These are phyloP conservation scores for Carpinus fangiana DNA, from an alignment of 306 rosid species.

Conservation along the genomic window DNA sequence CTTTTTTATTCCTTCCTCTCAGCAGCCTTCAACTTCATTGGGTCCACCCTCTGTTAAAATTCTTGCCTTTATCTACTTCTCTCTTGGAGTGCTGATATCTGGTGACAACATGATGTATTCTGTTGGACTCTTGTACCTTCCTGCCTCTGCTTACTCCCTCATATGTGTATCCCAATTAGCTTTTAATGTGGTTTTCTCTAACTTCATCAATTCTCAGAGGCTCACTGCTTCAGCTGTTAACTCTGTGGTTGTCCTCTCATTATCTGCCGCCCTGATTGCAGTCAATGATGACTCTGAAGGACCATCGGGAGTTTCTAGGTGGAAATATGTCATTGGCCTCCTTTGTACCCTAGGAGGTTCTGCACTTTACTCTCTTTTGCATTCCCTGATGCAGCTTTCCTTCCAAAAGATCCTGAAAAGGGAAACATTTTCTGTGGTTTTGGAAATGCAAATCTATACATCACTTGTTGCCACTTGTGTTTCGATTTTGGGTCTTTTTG, in stretches of 20 bases:
- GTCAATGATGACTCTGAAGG: constrained; percentile 59
- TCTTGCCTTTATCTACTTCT: constrained; percentile 46
- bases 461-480: constrained; percentile 70
- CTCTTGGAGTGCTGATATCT: constrained; percentile 63
- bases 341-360: constrained; percentile 84
- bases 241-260: constrained; percentile 65
- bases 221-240: constrained; percentile 67
- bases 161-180: no score
- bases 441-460: constrained; percentile 90
- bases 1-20: constrained; percentile 41
- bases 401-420: constrained; percentile 31
- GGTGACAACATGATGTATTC: constrained; percentile 87
- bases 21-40: constrained; percentile 39
- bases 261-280: constrained; percentile 76
- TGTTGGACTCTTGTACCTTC: constrained; percentile 78
- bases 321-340: constrained; percentile 57
- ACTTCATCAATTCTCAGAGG: constrained; percentile 67
- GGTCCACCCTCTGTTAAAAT: constrained; percentile 38
- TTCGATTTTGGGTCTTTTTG: constrained; percentile 41
- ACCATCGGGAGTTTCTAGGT: constrained; percentile 47
- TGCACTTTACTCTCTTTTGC: constrained; percentile 20
- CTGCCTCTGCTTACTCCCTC: no score
- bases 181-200: no score
- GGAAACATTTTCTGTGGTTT: constrained; percentile 79
- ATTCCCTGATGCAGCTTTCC: no score